Conservation (phyloP, 2,329 filamentous ascomycete genomes). For the Talaromyces verruculosus region DNA sequence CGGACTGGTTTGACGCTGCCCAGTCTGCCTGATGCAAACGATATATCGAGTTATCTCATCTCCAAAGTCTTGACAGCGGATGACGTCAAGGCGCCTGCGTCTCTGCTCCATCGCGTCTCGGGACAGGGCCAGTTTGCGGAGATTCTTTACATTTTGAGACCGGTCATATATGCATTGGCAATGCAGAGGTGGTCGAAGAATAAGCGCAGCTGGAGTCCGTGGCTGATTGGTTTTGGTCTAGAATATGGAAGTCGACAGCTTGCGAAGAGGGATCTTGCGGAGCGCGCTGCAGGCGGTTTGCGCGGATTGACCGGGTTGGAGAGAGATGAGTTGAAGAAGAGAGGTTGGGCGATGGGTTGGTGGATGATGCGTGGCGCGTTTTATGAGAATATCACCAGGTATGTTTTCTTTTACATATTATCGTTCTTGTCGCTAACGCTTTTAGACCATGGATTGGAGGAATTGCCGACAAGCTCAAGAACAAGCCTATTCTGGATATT, state of each 20-base stretch:
- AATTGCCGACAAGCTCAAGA: slow-evolving; percentile 67
- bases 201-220: slow-evolving; percentile 84
- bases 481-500: slow-evolving; percentile 74
- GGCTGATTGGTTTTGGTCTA: slow-evolving; percentile 79
- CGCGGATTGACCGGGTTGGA: slow-evolving; percentile 80
- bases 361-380: slow-evolving; percentile 97
- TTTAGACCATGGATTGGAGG: slow-evolving; percentile 62
- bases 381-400: slow-evolving; percentile 84
- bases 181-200: slow-evolving; percentile 71
- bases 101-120: slow-evolving; percentile 71
- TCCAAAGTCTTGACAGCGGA: slow-evolving; percentile 90
- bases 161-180: slow-evolving; percentile 80
- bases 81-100: slow-evolving; percentile 89
- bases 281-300: slow-evolving; percentile 66
- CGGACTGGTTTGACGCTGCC: slow-evolving; percentile 84
- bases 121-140: slow-evolving; percentile 82
- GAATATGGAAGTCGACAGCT: slow-evolving; percentile 90
- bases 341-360: slow-evolving; percentile 90
- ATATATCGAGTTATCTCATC: slow-evolving; percentile 84
- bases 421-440: neutral
- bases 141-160: slow-evolving; percentile 85
- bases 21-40: slow-evolving; percentile 73
- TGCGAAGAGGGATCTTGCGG: slow-evolving; percentile 64
- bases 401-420: slow-evolving; percentile 29
- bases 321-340: slow-evolving; percentile 81